Conservation (phyloP, 1,284 basidiomycete genomes). For the Vanrija pseudolonga region DNA sequence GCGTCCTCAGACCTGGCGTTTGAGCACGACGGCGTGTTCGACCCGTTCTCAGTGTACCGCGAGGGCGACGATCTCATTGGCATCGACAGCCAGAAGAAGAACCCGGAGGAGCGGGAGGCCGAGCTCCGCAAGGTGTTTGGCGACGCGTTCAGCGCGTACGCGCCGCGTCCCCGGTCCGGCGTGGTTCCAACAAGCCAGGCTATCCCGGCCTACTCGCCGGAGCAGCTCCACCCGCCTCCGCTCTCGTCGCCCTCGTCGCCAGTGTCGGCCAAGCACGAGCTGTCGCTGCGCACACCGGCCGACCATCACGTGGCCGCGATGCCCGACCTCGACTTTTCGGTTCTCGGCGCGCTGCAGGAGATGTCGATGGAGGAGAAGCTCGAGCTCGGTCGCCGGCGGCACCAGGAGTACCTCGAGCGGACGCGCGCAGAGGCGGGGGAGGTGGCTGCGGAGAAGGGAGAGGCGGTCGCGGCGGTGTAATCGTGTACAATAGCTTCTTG, state of each 20-base stretch:
- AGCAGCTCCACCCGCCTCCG: background rate
- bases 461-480: background rate
- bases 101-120: constrained; percentile 7
- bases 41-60: constrained; percentile 34
- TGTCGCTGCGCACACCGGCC: constrained; percentile 7
- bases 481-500: no score
- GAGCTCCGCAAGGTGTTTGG: constrained; percentile 16
- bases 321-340: constrained; percentile 14
- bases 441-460: background rate
- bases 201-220: background rate
- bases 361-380: constrained; percentile 35
- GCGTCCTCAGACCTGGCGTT: constrained; percentile 40
- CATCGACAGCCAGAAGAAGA: constrained; percentile 1
- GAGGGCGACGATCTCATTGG: constrained; percentile 22
- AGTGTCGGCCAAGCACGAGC: background rate
- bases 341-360: constrained; percentile 15
- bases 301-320: background rate
- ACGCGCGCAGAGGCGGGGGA: constrained; percentile 6
- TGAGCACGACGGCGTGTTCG: constrained; percentile 38
- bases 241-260: constrained; percentile 4
- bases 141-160: background rate
- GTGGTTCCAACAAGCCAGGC: background rate
- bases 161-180: background rate
- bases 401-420: constrained; percentile 36
- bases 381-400: constrained; percentile 33